These are phyloP conservation scores for Talaromyces atroroseus DNA, from an alignment of 2,329 filamentous ascomycete species.

Conservation along the genomic window DNA sequence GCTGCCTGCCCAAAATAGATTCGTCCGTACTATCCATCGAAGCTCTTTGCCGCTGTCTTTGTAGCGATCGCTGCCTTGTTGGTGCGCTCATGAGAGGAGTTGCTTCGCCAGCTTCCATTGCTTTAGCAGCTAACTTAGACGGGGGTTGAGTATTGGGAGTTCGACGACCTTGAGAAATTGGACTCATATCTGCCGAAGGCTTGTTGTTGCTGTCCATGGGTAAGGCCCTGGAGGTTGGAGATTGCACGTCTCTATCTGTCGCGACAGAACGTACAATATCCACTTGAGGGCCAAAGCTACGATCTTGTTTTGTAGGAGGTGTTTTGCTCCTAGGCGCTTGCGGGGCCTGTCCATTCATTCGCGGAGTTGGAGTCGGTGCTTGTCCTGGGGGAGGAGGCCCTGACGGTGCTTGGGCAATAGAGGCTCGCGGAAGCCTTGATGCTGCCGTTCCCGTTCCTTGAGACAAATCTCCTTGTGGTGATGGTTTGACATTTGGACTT, in stretches of 20 bases:
- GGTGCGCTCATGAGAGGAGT: constrained; percentile 40
- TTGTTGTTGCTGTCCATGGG: constrained; percentile 31
- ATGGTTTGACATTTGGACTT: constrained; percentile 20
- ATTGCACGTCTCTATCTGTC: constrained; percentile 44
- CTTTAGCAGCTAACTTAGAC: constrained; percentile 37
- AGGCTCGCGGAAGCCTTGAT: constrained; percentile 57
- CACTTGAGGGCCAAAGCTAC: constrained; percentile 39
- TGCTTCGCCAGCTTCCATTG: constrained; percentile 44
- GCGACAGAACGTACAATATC: constrained; percentile 40
- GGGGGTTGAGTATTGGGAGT: constrained; percentile 53
- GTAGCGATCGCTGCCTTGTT: constrained; percentile 47
- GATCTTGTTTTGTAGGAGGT: constrained; percentile 47
- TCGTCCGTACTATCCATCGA: constrained; percentile 66
- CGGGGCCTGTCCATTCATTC: constrained; percentile 37
- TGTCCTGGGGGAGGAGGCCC: constrained; percentile 62
- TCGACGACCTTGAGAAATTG: constrained; percentile 55
- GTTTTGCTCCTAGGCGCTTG: constrained; percentile 44
- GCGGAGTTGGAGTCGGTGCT: constrained; percentile 55
- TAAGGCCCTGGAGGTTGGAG: constrained; percentile 41
- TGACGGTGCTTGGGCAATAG: constrained; percentile 53
- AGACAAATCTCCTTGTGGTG: constrained; percentile 24
- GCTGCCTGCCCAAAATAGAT: constrained; percentile 40
- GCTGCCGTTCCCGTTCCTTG: constrained; percentile 36
- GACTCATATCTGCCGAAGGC: constrained; percentile 42
- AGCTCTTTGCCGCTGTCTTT: constrained; percentile 56